Evolutionary conservation across 139 green algal genomes (phyloP), one percentile per base, ranked within the genome.

Genomic region (Picochlorum sp.): DNA sequence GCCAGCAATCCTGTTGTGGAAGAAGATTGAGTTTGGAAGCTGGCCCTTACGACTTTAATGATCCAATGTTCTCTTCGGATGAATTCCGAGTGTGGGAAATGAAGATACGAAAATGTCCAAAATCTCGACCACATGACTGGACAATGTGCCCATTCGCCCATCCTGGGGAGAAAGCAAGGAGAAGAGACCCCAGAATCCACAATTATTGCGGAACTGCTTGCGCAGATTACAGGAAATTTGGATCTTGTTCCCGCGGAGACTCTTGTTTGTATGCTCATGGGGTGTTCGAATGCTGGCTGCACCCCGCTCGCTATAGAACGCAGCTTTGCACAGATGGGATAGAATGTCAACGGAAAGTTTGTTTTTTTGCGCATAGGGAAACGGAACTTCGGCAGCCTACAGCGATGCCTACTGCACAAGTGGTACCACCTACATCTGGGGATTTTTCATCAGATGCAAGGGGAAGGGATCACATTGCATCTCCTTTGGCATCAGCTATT

Each of bases 271-370:
- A 87, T 65, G 82, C 90, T 0, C 91, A 98, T 56, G 90, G 90
- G 51, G 87, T 98, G 1, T 98, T 98, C 47, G 91, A 98, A 75
- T 95, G 85, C 74, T 97, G 88, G 91, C 74, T 97, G 60, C 91
- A 98, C 64, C 91, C 91, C 14, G 77, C 69, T 2, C 75, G 90
- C 24, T 98, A 97, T 73, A 60, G 84, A 7, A 94, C 85, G 55
- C 87, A 95, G 79, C 81, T 94, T 72, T 98, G 91, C 78, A 96
- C 84, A 31, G 91, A 97, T 62, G 91, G 89, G 1, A 50, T 63
- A 2, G 55, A 28, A 25, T 98, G 91, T 78, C 82, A 76, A 54
- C 79, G 91, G 2, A 79, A 82, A 5, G 88, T 97, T 20, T 98
- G 91, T 80, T 98, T 98, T 75, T 98, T 98, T 68, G 91, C 91